Evolutionary conservation across 2,329 filamentous ascomycete species (phyloP).

Genomic region (Thelonectria discophora): DNA sequence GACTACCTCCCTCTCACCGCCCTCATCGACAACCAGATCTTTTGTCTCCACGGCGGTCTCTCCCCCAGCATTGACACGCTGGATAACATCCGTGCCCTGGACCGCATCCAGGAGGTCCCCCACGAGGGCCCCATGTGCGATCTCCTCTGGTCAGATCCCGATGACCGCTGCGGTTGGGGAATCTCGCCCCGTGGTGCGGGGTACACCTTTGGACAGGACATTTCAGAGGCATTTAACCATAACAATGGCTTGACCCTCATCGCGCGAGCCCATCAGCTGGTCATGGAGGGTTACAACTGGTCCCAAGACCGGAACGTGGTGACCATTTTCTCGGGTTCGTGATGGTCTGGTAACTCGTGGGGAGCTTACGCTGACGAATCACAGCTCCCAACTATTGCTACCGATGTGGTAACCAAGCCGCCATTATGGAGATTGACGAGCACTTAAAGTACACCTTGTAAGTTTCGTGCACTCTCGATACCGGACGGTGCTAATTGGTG

Average conservation of each 20-base stretch:
- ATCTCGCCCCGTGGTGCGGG: constrained; percentile 94
- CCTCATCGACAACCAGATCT: constrained; percentile 98
- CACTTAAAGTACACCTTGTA: constrained; percentile 99
- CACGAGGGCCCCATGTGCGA: constrained; percentile 99
- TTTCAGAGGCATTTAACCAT: constrained; percentile 98
- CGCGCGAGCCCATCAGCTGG: constrained; percentile 94
- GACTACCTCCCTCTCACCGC: constrained; percentile 97
- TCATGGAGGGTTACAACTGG: constrained; percentile 99
- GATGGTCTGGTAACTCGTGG: constrained; percentile 6
- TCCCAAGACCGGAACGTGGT: constrained; percentile 98
- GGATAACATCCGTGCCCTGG: constrained; percentile 93
- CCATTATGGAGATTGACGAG: constrained; percentile 99
- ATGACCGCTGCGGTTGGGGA: constrained; percentile 95
- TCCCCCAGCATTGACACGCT: constrained; percentile 96
- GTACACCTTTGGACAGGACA: constrained; percentile 96
- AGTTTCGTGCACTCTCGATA: constrained; percentile 52
- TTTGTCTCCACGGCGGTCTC: constrained; percentile 96
- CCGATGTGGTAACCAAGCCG: constrained; percentile 97
- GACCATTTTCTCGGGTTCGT: constrained; percentile 92
- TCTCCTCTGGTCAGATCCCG: constrained; percentile 96
- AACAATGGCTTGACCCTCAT: constrained; percentile 98
- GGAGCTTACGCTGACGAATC: constrained; percentile 7
- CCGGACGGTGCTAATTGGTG: constrained; percentile 38
- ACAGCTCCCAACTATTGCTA: constrained; percentile 94
- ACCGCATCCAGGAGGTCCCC: constrained; percentile 97